Conservation (phyloP, 2,329 filamentous ascomycete genomes). For the Sporothrix inflata region DNA sequence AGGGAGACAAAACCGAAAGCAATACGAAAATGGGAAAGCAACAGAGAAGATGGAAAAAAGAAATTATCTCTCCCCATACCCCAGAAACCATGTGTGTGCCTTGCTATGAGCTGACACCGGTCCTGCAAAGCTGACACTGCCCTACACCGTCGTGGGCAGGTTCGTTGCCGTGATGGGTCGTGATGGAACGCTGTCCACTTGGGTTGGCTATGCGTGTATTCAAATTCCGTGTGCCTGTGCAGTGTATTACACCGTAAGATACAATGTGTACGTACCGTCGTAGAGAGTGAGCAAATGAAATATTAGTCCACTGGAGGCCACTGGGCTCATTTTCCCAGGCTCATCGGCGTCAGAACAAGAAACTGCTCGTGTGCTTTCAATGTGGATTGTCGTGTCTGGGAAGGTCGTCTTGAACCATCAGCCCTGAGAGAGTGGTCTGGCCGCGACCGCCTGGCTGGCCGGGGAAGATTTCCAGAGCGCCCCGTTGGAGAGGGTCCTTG, state of each 20-base stretch:
- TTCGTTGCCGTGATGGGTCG: neutral
- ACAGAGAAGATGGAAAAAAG: neutral
- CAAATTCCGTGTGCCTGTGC: neutral
- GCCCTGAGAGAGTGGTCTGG: neutral
- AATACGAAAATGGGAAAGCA: neutral
- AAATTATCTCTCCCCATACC: neutral
- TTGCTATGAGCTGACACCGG: neutral
- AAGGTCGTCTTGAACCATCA: conserved; percentile 10
- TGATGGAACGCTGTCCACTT: neutral
- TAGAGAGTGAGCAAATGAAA: neutral
- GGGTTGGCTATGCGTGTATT: neutral
- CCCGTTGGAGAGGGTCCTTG: neutral
- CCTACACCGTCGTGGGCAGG: neutral
- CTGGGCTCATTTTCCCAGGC: too few species aligned
- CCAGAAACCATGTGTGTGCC: conserved; percentile 19
- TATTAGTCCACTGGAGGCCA: neutral
- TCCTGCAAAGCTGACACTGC: neutral
- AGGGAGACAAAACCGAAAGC: neutral
- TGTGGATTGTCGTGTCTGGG: neutral
- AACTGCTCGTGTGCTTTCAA: conserved; percentile 12
- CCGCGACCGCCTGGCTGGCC: neutral
- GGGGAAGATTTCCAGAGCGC: neutral
- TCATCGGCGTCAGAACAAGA: neutral
- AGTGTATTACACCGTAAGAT: too few species aligned
- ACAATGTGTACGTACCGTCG: neutral